Percentiles rank a stretch among this genome's conserved stretches.
Evolutionary conservation across 116 monocot species (phyloP).

Genomic region (Trichopus zeylanicus): DNA sequence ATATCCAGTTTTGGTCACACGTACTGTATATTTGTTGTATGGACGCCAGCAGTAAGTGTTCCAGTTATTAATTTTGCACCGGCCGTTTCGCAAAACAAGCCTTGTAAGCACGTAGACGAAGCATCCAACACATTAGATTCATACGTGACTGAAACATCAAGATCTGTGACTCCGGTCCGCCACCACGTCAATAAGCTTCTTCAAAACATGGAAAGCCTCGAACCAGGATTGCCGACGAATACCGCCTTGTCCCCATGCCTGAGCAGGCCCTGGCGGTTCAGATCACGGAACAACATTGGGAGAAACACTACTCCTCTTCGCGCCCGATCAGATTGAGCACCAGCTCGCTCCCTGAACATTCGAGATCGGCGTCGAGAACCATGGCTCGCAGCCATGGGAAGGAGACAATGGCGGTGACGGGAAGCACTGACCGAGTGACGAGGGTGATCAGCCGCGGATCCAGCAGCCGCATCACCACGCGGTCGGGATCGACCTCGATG

Average conservation of each 20-base stretch:
- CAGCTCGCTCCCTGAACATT: not conserved
- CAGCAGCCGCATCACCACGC: slow-evolving; percentile 27
- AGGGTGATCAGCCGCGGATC: slow-evolving; percentile 18
- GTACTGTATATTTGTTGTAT: too few species aligned
- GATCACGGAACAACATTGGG: slow-evolving; percentile 29
- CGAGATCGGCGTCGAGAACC: not conserved
- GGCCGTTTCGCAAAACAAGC: too few species aligned
- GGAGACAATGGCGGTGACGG: slow-evolving; percentile 22
- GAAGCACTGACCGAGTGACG: slow-evolving; percentile 23
- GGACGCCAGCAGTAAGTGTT: too few species aligned
- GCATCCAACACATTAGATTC: too few species aligned
- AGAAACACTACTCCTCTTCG: slow-evolving; percentile 13
- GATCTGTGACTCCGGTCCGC: not conserved
- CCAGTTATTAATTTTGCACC: too few species aligned
- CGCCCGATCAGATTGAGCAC: not conserved
- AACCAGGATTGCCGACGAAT: slow-evolving; percentile 23
- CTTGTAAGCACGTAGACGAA: too few species aligned
- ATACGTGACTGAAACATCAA: too few species aligned
- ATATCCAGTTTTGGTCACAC: too few species aligned
- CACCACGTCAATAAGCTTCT: slow-evolving; percentile 13
- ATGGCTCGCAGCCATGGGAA: slow-evolving; percentile 31
- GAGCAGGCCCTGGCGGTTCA: slow-evolving; percentile 30
- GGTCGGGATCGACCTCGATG: slow-evolving; percentile 10
- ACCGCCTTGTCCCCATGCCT: slow-evolving; percentile 7
- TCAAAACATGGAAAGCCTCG: slow-evolving; percentile 1